A percentile compares a stretch with the other conserved stretches of the same genome.
These are phyloP conservation scores for Sordariomycetes sp. DNA, from an alignment of 2,329 filamentous ascomycete genomes.

Conservation along the genomic window DNA sequence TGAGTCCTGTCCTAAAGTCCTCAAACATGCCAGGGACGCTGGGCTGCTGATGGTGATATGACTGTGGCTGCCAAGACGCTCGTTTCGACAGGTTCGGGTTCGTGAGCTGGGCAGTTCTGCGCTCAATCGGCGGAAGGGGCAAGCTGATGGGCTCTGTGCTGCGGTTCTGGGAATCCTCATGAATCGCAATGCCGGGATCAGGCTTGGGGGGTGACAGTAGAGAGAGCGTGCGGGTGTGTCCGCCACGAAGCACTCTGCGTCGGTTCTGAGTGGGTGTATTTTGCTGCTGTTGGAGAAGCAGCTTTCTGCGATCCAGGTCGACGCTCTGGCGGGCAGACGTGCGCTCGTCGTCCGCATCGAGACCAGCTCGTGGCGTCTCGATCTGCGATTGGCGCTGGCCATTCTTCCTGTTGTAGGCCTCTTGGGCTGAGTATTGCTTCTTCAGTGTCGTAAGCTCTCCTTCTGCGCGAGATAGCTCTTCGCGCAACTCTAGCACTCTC, in stretches of 20 bases:
- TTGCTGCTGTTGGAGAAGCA: conserved; percentile 46
- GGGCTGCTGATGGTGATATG: conserved; percentile 29
- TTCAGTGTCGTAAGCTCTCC: conserved; percentile 68
- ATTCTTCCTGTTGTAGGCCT: conserved; percentile 66
- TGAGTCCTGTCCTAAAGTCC: conserved; percentile 81
- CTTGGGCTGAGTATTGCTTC: conserved; percentile 71
- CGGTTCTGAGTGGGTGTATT: conserved; percentile 30
- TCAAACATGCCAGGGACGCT: conserved; percentile 71
- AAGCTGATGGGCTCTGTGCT: conserved; percentile 15
- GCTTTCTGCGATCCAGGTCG: conserved; percentile 67
- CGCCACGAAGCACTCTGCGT: conserved; percentile 60
- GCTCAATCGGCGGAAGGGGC: conserved; percentile 18
- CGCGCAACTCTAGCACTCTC: conserved; percentile 78
- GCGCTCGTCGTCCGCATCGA: conserved; percentile 13
- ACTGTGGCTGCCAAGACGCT: conserved; percentile 50
- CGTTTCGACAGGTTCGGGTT: conserved; percentile 39
- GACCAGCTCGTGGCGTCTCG: conserved; percentile 22
- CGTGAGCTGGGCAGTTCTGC: conserved; percentile 22
- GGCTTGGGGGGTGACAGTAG: conserved; percentile 63
- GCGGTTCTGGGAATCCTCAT: conserved; percentile 30
- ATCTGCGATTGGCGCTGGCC: conserved; percentile 51
- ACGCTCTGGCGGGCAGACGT: conserved; percentile 28
- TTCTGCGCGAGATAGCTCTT: conserved; percentile 82
- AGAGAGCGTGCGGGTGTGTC: conserved; percentile 60
- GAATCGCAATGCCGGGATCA: conserved; percentile 30